Percentiles rank a stretch among this genome's conserved stretches.
phyloP scores from a whole-genome alignment of 1,284 basidiomycete genomes.

The Heterobasidion annosum region DNA sequence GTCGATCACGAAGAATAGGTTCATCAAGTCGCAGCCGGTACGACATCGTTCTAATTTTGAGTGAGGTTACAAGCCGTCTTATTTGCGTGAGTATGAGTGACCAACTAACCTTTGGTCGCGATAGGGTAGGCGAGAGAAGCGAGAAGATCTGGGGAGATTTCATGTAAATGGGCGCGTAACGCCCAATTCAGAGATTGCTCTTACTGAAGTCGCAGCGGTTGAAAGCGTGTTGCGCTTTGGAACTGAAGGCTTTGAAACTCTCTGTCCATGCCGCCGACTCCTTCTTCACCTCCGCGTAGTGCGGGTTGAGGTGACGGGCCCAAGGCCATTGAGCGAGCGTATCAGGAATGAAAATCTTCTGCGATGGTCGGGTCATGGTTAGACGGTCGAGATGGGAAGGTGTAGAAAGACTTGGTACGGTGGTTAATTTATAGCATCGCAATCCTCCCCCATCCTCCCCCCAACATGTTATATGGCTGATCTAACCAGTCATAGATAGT shows the following conservation, averaged over 20 bases:
- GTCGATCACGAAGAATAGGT: slow-evolving; percentile 22
- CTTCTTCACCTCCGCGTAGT: slow-evolving; percentile 4
- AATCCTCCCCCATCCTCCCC: too few species aligned
- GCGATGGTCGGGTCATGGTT: background rate
- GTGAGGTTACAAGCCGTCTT: background rate
- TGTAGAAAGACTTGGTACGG: too few species aligned
- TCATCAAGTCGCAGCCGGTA: slow-evolving; percentile 19
- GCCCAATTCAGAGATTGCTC: background rate
- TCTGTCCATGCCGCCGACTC: slow-evolving; percentile 5
- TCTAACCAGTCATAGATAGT: too few species aligned
- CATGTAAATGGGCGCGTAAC: background rate
- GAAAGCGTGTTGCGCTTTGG: slow-evolving; percentile 4
- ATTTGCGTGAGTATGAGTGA: background rate
- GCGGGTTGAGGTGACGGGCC: slow-evolving; percentile 5
- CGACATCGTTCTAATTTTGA: background rate
- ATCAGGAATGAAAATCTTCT: slow-evolving; percentile 5
- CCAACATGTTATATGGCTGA: too few species aligned
- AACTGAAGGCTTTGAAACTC: slow-evolving; percentile 4
- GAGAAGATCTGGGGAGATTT: slow-evolving; percentile 1
- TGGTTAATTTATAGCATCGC: too few species aligned
- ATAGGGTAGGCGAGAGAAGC: slow-evolving; percentile 3
- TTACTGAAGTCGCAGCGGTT: slow-evolving; percentile 7
- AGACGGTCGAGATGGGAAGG: too few species aligned
- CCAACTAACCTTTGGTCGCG: background rate
- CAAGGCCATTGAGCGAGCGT: slow-evolving; percentile 4